Percentiles rank a stretch among this genome's conserved stretches.
Evolutionary conservation across 176 grass and related monocot genomes (phyloP).

Genomic region (Puccinellia tenuiflora): DNA sequence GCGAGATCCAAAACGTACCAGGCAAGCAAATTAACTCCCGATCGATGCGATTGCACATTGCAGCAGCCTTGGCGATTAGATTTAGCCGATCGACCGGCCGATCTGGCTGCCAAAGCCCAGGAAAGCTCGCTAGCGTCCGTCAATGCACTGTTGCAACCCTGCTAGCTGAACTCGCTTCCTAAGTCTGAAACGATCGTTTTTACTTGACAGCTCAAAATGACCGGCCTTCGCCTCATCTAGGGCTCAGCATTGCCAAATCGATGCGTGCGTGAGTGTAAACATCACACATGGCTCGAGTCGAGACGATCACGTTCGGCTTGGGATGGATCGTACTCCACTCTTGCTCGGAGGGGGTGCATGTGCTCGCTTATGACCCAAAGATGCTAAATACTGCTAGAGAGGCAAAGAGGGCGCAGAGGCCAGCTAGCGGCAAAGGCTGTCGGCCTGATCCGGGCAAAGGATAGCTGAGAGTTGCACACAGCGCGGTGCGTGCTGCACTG

Average conservation of each 20-base stretch:
- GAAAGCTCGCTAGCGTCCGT: background rate
- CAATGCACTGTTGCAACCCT: background rate
- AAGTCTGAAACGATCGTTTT: too few species aligned
- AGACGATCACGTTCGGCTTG: background rate
- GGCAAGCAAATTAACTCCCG: conserved; percentile 23
- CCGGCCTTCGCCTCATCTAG: background rate
- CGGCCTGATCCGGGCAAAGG: conserved; percentile 19
- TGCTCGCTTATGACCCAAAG: background rate
- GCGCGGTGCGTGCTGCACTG: too few species aligned
- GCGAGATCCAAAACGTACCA: conserved; percentile 31
- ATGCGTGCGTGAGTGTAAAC: background rate
- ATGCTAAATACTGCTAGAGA: background rate
- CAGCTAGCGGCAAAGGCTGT: background rate
- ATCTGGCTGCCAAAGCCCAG: background rate
- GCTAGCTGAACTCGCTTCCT: background rate
- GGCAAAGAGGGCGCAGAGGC: background rate
- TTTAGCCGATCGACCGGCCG: background rate
- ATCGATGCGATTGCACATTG: background rate
- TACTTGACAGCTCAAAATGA: background rate
- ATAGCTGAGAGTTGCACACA: too few species aligned
- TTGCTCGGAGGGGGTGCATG: background rate
- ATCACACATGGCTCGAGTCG: background rate
- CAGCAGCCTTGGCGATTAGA: background rate
- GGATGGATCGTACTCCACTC: background rate
- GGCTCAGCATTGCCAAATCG: background rate